Base-by-base conservation (phyloP, 192 early-diverging fungal species). In the Spizellomyces punctatus region DNA sequence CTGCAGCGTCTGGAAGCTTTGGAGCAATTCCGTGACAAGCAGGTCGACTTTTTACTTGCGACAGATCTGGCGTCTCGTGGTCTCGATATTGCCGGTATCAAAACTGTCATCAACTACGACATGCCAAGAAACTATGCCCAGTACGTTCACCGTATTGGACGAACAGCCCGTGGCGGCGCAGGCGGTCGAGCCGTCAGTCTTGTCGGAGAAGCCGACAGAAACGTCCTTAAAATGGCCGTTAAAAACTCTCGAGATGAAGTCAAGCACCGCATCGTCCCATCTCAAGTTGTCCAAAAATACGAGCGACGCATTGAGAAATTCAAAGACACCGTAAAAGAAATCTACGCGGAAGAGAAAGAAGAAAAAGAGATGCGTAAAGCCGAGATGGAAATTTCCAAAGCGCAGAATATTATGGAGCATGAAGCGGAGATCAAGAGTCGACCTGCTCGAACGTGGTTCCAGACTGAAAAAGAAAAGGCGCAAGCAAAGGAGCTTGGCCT, bases 71-170 rank as follows among this genome's bases (percentile, higher is more conserved):
- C 98, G 6, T 91, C 94, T 6, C 88, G 98, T 78, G 98, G 98
- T 81, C 85, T 99, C 45, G 98, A 99, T 81, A 96, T 99, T 75
- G 89, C 91, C 74, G 96, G 95, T 12, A 91, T 99, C 69, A 90
- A 96, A 57, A 95, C 94, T 5, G 96, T 99, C 58, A 98, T 99
- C 81, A 98, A 99, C 83, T 98, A 93, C 81, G 94, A 96, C 60
- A 98, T 98, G 94, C 98, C 98, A 10, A 89, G 86, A 47, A 91
- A 89, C 74, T 96, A 95, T 78, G 80, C 87, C 41, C 92, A 94
- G 71, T 99, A 99, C 78, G 85, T 98, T 45, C 98, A 99, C 78
- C 83, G 98, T 67, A 91, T 95, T 44, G 96, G 96, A 63, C 89
- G 96, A 81, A 99, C 96, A 12, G 96, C 96, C 10, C 91, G 96